Conservation (phyloP, 2,329 filamentous ascomycete genomes). For the Fusarium praegraminearum region DNA sequence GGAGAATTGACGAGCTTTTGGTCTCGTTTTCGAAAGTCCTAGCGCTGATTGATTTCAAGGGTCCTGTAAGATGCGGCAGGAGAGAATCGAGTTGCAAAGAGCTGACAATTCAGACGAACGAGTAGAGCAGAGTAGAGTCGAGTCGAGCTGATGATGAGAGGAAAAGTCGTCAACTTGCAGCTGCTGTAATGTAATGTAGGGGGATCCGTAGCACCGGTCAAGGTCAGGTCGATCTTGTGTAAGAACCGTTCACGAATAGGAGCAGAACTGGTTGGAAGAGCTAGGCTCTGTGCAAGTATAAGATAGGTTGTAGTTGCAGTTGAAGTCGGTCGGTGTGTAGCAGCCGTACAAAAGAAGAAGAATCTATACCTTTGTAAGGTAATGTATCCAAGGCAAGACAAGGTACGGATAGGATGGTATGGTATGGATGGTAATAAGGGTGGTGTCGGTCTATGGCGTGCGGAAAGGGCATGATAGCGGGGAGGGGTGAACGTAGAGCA, state of each 20-base stretch:
- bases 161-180: slow-evolving; percentile 22
- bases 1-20: slow-evolving; percentile 31
- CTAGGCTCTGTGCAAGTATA: slow-evolving; percentile 28
- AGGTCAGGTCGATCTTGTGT: slow-evolving; percentile 45
- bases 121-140: slow-evolving; percentile 5
- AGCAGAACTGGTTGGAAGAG: slow-evolving; percentile 8
- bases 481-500: slow-evolving; percentile 28
- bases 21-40: slow-evolving; percentile 40
- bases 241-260: slow-evolving; percentile 29
- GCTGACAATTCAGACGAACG: slow-evolving; percentile 16
- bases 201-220: slow-evolving; percentile 40
- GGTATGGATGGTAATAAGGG: slow-evolving; percentile 25
- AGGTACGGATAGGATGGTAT: slow-evolving; percentile 14
- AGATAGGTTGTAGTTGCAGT: slow-evolving; percentile 26
- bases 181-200: slow-evolving; percentile 24
- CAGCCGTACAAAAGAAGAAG: slow-evolving; percentile 25
- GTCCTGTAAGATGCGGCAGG: slow-evolving; percentile 20
- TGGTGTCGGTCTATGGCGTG: slow-evolving; percentile 45
- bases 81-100: slow-evolving; percentile 10
- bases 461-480: slow-evolving; percentile 37
- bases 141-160: background rate
- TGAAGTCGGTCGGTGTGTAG: slow-evolving; percentile 40
- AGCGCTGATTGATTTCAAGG: slow-evolving; percentile 35
- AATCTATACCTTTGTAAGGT: slow-evolving; percentile 26
- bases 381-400: slow-evolving; percentile 11